A percentile compares a stretch with the other conserved stretches of the same genome.
Evolutionary conservation across 257 asterid species (phyloP).

Genomic region (Verbena officinalis): DNA sequence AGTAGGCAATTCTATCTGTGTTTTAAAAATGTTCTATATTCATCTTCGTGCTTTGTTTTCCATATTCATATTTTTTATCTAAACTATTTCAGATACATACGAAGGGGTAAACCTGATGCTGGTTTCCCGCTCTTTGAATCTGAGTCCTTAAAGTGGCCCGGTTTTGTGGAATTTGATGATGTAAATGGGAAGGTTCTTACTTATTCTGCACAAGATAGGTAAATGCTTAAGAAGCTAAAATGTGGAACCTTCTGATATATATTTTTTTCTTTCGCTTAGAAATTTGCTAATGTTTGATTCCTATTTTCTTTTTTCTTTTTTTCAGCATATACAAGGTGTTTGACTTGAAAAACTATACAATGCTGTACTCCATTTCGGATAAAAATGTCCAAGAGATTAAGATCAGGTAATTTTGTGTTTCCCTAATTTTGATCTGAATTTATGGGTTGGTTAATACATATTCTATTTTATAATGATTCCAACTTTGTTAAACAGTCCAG

Average conservation of each 20-base stretch:
- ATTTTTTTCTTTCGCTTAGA: background rate
- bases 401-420: constrained; percentile 33
- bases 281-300: constrained; percentile 25
- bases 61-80: constrained; percentile 1
- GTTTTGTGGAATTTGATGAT: constrained; percentile 88
- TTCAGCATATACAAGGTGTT: constrained; percentile 66
- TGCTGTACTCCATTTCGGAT: constrained; percentile 80
- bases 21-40: constrained; percentile 6
- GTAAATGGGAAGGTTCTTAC: constrained; percentile 90
- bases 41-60: background rate
- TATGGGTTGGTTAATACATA: background rate
- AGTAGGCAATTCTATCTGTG: constrained; percentile 46
- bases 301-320: constrained; percentile 11
- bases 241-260: background rate
- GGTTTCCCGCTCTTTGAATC: constrained; percentile 83
- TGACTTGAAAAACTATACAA: constrained; percentile 52
- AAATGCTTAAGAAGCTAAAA: constrained; percentile 8
- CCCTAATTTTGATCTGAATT: constrained; percentile 9
- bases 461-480: background rate
- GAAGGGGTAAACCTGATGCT: constrained; percentile 83
- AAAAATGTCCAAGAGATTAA: constrained; percentile 62
- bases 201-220: constrained; percentile 84
- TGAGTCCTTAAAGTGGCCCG: constrained; percentile 91
- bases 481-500: constrained; percentile 57
- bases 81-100: constrained; percentile 56